Evolutionary conservation across 495 filamentous ascomycete genomes (phyloP), one percentile per base, ranked within the genome.

Genomic region (Daldinia vernicosa): DNA sequence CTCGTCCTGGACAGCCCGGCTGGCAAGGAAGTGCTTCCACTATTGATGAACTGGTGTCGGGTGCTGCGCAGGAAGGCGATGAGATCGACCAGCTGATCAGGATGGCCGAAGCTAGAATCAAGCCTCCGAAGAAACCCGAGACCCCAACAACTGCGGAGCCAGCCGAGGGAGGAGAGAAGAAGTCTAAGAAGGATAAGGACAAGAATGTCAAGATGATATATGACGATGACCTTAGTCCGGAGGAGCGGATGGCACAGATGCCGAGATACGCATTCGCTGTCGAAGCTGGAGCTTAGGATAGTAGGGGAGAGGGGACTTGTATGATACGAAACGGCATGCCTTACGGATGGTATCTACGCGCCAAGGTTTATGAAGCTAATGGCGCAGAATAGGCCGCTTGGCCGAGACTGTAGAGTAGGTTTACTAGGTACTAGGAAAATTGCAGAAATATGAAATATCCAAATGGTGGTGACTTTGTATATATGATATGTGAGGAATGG

Each of bases 211-310:
- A 89, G 75, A 87, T 97, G 86, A 82, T 95, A 5, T 95, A 93
- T 80, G 89, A 87, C 45, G 91, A 94, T 76, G 90, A 92, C 51
- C 82, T 88, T 74, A 94, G 91, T 71, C 93, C 93, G 26, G 93
- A 97, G 81, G 93, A 97, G 83, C 93, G 89, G 80, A 93, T 95
- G 92, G 89, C 92, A 28, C 77, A 80, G 70, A 80, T 96, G 80
- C 84, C 91, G 55, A 89, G 88, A 81, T 97, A 95, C 82, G 88
- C 89, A 74, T 92, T 90, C 77, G 81, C 81, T 80, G 86, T 88
- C 77, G 84, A 83, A 67, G 70, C 67, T 19, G 59, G 17, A 9
- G 75, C 66, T 67, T 75, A 77, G 27, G 14, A 15, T 15, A 56
- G 12, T 8, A 28, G 24, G 51, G 30, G 51, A n/a, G 22, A 32